Percentiles rank a stretch among this genome's conserved stretches.
Evolutionary conservation across 75 land plant species (phyloP).

Genomic region (Isoetes taiwanensis): DNA sequence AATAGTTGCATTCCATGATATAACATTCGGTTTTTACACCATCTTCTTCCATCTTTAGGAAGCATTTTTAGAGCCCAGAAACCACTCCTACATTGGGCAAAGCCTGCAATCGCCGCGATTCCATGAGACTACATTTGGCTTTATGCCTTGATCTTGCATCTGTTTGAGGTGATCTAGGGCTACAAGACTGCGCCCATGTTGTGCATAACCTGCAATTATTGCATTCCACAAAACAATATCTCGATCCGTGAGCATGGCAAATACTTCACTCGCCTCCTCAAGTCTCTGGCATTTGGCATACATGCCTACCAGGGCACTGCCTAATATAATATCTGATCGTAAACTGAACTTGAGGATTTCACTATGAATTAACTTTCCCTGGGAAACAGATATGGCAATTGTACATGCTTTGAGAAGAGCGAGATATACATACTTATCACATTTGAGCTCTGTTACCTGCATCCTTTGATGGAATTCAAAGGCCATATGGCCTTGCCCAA

Average conservation of each 20-base stretch:
- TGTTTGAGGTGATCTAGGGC: constrained; percentile 9
- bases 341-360: too few species aligned
- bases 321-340: too few species aligned
- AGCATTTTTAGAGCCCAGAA: neutral
- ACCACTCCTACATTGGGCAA: neutral
- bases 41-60: neutral
- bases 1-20: constrained; percentile 47
- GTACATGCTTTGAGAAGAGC: too few species aligned
- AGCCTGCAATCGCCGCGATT: constrained; percentile 22
- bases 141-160: too few species aligned
- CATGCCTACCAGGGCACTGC: too few species aligned
- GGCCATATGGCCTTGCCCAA: too few species aligned
- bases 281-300: too few species aligned
- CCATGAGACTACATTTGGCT: neutral
- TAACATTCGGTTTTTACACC: constrained; percentile 17
- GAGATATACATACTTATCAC: too few species aligned
- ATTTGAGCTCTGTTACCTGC: too few species aligned
- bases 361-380: too few species aligned
- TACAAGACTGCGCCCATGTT: constrained; percentile 6
- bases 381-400: too few species aligned
- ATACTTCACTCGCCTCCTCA: constrained; percentile 21
- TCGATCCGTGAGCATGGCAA: constrained; percentile 13
- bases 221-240: constrained; percentile 30
- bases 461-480: too few species aligned
- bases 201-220: constrained; percentile 32